Evolutionary conservation across 768 basidiomycete species (phyloP).

Genomic region (Tricholoma hemisulphureum): DNA sequence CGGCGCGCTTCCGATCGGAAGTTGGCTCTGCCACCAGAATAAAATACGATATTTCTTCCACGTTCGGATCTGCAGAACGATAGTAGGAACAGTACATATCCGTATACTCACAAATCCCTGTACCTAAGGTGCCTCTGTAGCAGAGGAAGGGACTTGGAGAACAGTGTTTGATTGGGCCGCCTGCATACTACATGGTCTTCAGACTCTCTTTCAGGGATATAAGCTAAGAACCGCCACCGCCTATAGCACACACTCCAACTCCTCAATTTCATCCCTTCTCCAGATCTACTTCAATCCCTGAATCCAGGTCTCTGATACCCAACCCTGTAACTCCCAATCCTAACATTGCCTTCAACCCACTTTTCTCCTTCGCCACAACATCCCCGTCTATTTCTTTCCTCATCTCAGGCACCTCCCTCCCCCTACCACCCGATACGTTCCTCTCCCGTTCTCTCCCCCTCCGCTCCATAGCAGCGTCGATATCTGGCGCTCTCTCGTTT

Average conservation of each 20-base stretch:
- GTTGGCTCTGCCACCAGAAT: no score
- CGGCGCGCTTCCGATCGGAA: no score
- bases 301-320: conserved; percentile 8
- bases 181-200: no score
- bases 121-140: no score
- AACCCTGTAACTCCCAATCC: conserved; percentile 15
- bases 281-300: conserved; percentile 11
- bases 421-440: conserved; percentile 10
- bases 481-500: conserved; percentile 8
- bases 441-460: conserved; percentile 28
- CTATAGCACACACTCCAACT: not conserved
- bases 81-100: no score
- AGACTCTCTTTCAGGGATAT: no score
- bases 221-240: not conserved
- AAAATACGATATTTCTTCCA: no score
- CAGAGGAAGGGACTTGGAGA: no score
- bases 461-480: conserved; percentile 22
- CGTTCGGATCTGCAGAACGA: no score
- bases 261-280: conserved; percentile 8
- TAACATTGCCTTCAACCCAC: conserved; percentile 12
- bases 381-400: not conserved
- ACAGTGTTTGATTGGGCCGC: no score
- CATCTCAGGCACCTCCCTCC: conserved; percentile 12
- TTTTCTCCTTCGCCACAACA: conserved; percentile 2
- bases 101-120: no score